Evolutionary conservation across 345 rosid genomes (phyloP), one percentile per base, ranked within the genome.

Genomic region (Pseudoturritis turrita): DNA sequence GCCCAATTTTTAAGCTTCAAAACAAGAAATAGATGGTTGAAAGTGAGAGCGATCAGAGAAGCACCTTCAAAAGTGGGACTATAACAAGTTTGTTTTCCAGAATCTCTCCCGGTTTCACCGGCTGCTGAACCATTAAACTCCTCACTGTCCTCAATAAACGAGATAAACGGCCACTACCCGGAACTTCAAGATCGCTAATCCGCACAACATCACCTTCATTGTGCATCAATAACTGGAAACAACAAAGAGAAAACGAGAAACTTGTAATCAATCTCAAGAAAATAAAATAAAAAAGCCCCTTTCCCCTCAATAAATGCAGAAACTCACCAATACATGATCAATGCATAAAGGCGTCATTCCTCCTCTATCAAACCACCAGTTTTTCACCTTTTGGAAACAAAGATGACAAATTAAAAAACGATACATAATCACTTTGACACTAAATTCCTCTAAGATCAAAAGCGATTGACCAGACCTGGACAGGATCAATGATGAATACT

Each of bases 321-420:
- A 77, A 56, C 90, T 84, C 79, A 89, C 98, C 83, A 94, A 39
- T 5, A 91, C 97, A 68, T 86, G 79, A 69, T 91, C 96, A 65
- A 91, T 74, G 80, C 97, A 94, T 46, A 91, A 64, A 71, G 97
- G 96, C n/a, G 82, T 77, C 81, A 94, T 74, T 0, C 98, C 95
- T 71, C 87, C 90, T 56, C 88, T 74, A 74, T 76, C 83, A 59
- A 93, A 93, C 98, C 97, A 93, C 49, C 65, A 79, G 46, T 81
- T 78, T 76, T 83, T 80, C 51, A 85, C 85, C 96, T 87, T 78
- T 29, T 53, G 0, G 12, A 53, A 43, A 35, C 6, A 25, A 45
- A 4, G 6, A 75, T 10, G 0, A 17, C 4, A 18, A 51, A 44
- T 4, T 3, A 31, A 25, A 37, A 14, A 7, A 6, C 14, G 7